Conservation (phyloP, 306 rosid species). For the Rubus parviflorus region DNA sequence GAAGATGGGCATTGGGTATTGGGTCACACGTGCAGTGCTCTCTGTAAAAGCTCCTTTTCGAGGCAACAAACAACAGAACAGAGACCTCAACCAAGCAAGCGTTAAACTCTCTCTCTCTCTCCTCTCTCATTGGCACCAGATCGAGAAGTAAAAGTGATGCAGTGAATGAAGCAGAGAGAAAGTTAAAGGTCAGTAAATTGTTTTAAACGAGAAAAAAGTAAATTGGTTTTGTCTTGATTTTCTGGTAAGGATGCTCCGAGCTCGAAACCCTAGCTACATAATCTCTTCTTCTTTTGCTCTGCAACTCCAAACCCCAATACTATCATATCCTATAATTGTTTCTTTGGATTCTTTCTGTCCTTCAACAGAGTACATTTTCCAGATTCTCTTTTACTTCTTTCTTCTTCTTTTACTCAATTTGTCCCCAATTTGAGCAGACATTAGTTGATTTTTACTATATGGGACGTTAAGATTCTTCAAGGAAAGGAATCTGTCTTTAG, state of each 20-base stretch:
- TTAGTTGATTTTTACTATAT: not conserved
- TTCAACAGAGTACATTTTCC: not conserved
- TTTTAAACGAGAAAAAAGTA: constrained; percentile 19
- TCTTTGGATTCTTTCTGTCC: constrained; percentile 48
- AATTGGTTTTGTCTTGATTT: constrained; percentile 45
- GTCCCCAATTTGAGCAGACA: not conserved
- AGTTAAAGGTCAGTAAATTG: constrained; percentile 8
- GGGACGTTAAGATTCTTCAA: not conserved
- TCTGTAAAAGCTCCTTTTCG: constrained; percentile 72
- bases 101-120: constrained; percentile 36
- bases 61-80: constrained; percentile 65
- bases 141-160: constrained; percentile 20
- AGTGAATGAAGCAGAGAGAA: constrained; percentile 38
- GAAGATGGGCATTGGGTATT: constrained; percentile 53
- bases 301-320: not conserved
- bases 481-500: not conserved
- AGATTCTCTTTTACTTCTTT: not conserved
- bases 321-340: not conserved
- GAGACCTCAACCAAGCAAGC: constrained; percentile 46
- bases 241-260: constrained; percentile 51
- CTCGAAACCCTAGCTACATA: constrained; percentile 67
- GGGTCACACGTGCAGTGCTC: constrained; percentile 86
- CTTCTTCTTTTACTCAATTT: not conserved
- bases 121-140: constrained; percentile 28
- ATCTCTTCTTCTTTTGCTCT: constrained; percentile 18